phyloP scores from a whole-genome alignment of 495 filamentous ascomycete genomes.

The Hypoxylon cercidicola region DNA sequence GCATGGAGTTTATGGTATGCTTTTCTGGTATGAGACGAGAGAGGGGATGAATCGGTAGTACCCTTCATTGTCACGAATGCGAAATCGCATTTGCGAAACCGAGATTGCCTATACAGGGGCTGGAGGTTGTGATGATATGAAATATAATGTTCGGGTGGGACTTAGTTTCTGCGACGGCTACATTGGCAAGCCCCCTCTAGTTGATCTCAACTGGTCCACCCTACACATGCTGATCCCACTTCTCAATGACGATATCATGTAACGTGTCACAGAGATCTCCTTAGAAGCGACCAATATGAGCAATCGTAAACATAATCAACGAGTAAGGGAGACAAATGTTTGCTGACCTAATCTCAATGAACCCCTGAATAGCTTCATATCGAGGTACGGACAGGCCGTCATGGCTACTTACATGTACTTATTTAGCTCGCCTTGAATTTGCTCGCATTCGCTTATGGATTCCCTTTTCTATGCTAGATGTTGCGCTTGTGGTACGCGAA shows the following conservation, averaged over 20 bases:
- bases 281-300: too few species aligned
- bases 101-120: background rate
- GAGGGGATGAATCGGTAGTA: background rate
- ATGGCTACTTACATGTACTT: background rate
- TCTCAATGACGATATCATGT: too few species aligned
- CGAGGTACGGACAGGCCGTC: background rate
- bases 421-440: background rate
- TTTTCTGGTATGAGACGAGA: slow-evolving; percentile 9
- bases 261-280: background rate
- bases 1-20: slow-evolving; percentile 35
- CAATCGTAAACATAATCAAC: background rate
- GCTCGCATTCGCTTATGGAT: background rate
- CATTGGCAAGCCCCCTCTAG: too few species aligned
- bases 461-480: background rate
- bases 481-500: too few species aligned
- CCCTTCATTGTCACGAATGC: background rate
- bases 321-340: slow-evolving; percentile 15
- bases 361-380: slow-evolving; percentile 12
- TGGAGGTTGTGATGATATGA: too few species aligned
- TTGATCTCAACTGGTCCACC: too few species aligned
- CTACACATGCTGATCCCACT: too few species aligned
- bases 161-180: too few species aligned
- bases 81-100: background rate
- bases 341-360: slow-evolving; percentile 10
- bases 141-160: too few species aligned